Base-by-base conservation (phyloP, 768 basidiomycete genomes). In the Podaxis sp. region DNA sequence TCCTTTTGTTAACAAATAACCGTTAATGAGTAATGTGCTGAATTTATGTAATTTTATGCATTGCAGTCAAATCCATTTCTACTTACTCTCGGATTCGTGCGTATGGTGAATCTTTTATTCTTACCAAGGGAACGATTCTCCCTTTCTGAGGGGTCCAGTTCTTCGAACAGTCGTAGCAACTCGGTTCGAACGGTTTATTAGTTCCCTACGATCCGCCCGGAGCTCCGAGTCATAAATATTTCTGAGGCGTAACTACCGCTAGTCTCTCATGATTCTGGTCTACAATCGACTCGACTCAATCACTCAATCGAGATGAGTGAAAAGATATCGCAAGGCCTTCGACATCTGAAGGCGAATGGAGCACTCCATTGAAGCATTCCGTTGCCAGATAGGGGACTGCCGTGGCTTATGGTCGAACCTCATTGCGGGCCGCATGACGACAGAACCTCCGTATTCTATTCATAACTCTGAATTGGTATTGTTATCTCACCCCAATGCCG, bases 361-460 rank as follows among this genome's bases (percentile, higher is more conserved):
- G 7, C 18, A 57, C 50, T 13, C 10, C 25, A 58, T 44, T 37
- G 46, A 6, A 46, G 27, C 32, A 5, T 32, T 55, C 11, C 21
- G 21, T 36, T 21, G 35, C 36, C 36, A 11, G 48, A 59, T 52
- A 51, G 42, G 59, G 46, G 51, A 46, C 14, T 44, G 42, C 51
- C 38, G 21, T 9, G 6, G 36, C 36, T 23, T 18, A 25, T 58
- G 7, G 38, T 21, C 21, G 1, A 21, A 59, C 58, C 38, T 60
- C 59, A 60, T 53, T 53, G 42, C 40, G 46, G 44, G 23, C 51
- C 38, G 38, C 59, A 61, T 59, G 37, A 13, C 42, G 50, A 28
- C 50, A 38, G 27, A 58, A 28, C 50, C 37, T 59, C 52, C 59
- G 52, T 38, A 35, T 47, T 53, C 59, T 55, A 55, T 61, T 55